Evolutionary conservation across 2,329 filamentous ascomycete species (phyloP), one percentile per base, ranked within the genome.

Genomic region (Cladosporium phlei): DNA sequence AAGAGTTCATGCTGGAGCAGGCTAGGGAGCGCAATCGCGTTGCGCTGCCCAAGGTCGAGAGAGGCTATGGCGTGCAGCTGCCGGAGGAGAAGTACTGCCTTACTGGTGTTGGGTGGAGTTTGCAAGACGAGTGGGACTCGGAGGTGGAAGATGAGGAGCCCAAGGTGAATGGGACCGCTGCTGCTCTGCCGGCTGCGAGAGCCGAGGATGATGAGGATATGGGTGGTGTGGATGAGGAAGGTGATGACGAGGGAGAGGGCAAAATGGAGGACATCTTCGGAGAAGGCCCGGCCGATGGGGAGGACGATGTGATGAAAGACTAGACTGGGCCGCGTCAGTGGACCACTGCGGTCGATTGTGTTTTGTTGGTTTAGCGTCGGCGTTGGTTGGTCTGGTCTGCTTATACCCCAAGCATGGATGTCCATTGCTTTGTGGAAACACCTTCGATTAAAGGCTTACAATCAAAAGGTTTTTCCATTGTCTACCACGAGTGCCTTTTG

Each of bases 1-100:
- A 90, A 62, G 86, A 91, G 55, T 89, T 85, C 65, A 74, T 90
- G 70, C 69, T 83, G 47, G 85, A 89, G 62, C 71, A 88, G n/a
- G 86, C 85, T 10, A 73, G 76, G 52, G 81, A 85, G 61, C 71
- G 82, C 53, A 89, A 89, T 67, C 79, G 78, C 57, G 72, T 84
- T 21, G 77, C 75, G 1, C 66, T 89, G 52, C 76, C 76, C 30
- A 67, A 72, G 54, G 73, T 79, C n/a, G 73, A 77, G 52, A 67
- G 76, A 35, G 72, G 75, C 38, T 79, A 72, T 57, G 80, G 79
- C 2, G 68, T 83, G 49, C 67, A 78, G 48, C 59, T 83, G 58
- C 80, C 80, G 51, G 76, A 77, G 11, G 80, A 83, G 70, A 67
- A 78, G 61, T 83, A 81, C 56, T 79, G 76, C 61, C 65, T 79